These are phyloP conservation scores for Teratosphaeria pseudoeucalypti DNA, from an alignment of 2,329 filamentous ascomycete genomes.

Conservation along the genomic window DNA sequence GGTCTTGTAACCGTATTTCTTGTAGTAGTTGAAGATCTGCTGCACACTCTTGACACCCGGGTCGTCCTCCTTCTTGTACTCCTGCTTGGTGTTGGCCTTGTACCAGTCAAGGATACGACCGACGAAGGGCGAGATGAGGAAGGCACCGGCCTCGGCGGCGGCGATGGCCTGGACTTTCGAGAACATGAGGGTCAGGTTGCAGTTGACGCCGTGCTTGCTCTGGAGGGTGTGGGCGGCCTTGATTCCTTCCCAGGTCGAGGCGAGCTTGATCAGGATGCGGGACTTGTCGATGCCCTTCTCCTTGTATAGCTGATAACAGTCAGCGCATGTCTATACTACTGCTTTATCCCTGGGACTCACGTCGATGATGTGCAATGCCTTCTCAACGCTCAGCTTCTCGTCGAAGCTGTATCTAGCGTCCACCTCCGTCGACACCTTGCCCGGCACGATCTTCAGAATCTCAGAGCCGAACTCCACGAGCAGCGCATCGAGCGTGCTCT, in stretches of 20 bases:
- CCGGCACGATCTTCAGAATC: slow-evolving; percentile 92
- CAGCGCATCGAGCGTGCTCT: slow-evolving; percentile 81
- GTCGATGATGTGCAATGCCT: slow-evolving; percentile 94
- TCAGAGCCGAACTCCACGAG: slow-evolving; percentile 97
- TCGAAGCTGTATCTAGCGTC: slow-evolving; percentile 94
- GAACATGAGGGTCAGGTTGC: slow-evolving; percentile 99
- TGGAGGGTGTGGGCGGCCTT: slow-evolving; percentile 96
- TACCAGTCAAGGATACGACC: slow-evolving; percentile 99
- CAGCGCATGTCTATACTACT: neutral
- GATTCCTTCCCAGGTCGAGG: slow-evolving; percentile 99
- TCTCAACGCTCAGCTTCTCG: slow-evolving; percentile 81
- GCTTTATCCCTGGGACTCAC: slow-evolving; percentile 43
- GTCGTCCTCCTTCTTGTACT: slow-evolving; percentile 81
- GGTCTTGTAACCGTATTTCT: slow-evolving; percentile 98
- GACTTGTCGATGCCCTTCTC: slow-evolving; percentile 84
- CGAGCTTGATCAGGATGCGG: slow-evolving; percentile 95
- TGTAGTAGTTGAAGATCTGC: slow-evolving; percentile 99
- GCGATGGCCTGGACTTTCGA: slow-evolving; percentile 88
- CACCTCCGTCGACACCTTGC: slow-evolving; percentile 98
- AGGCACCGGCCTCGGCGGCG: slow-evolving; percentile 87
- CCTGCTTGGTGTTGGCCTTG: slow-evolving; percentile 93
- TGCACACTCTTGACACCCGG: slow-evolving; percentile 92
- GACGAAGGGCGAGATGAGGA: slow-evolving; percentile 98
- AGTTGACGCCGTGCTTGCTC: slow-evolving; percentile 91
- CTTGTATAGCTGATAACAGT: slow-evolving; percentile 70